phyloP scores from a whole-genome alignment of 768 basidiomycete genomes.

The Gymnopilus dilepis region DNA sequence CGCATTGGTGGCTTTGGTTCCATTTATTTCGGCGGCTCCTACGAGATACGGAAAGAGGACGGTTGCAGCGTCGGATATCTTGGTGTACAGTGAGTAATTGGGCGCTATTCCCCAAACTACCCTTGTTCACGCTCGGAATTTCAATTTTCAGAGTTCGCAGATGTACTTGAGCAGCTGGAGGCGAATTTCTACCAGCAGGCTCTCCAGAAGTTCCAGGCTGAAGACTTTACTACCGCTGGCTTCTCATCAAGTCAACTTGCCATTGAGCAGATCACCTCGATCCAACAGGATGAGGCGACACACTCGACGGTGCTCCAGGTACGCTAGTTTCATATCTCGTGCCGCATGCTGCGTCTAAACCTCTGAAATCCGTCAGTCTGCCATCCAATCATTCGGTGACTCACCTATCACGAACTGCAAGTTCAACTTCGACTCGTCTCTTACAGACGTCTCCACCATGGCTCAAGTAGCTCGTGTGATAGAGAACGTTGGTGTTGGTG shows the following conservation, averaged over 20 bases:
- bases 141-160: constrained; percentile 64
- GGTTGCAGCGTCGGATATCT: constrained; percentile 45
- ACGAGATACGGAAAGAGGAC: constrained; percentile 46
- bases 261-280: constrained; percentile 64
- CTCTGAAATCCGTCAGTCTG: constrained; percentile 36
- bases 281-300: constrained; percentile 64
- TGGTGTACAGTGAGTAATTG: constrained; percentile 62
- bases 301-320: constrained; percentile 65
- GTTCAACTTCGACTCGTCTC: constrained; percentile 69
- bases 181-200: constrained; percentile 71
- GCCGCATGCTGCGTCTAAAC: not conserved
- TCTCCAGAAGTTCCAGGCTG: constrained; percentile 62
- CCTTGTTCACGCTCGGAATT: not conserved
- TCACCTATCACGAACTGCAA: constrained; percentile 59
- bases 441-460: constrained; percentile 74
- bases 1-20: constrained; percentile 44
- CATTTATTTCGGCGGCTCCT: constrained; percentile 57
- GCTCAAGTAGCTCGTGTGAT: constrained; percentile 72
- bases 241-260: constrained; percentile 59
- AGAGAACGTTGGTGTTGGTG: constrained; percentile 76
- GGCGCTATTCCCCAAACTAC: not conserved
- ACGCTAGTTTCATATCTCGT: not conserved
- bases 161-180: constrained; percentile 78
- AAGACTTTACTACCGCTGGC: constrained; percentile 70
- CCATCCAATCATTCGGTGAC: constrained; percentile 59